Evolutionary conservation across 768 basidiomycete genomes (phyloP), one percentile per base, ranked within the genome.

Genomic region (Scleroderma bovista): DNA sequence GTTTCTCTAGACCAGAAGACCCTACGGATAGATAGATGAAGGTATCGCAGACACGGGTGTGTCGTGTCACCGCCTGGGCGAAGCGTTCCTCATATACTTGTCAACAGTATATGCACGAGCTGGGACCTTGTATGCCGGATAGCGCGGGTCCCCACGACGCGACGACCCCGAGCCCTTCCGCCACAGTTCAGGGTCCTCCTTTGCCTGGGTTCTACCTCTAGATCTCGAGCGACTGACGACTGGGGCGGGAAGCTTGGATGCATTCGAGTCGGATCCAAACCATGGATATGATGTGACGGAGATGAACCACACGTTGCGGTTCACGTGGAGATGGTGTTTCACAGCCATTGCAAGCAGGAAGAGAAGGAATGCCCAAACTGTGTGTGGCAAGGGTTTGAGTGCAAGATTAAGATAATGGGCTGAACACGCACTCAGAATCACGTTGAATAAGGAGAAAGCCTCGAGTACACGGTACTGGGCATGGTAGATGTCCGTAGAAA

Each of bases 391-490:
- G 49, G 48, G 34, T 26, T 56, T 29, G 26, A 29, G 26, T 9
- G 26, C 56, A 59, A 43, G 48, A 44, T 29, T 23, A 22, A 20
- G 44, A 44, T 42, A 24, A 19, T 11, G 31, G 29, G 19, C 20
- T 26, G 17, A 32, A 20, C 6, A 72, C 84, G 51, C 66, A 84
- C 88, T 70, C 4, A 92, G 75, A 38, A 76, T 73, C 44, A 84
- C 80, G 58, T 90, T 91, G 65, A 92, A 80, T 48, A 91, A 68
- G 6, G 89, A 80, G 67, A 91, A 91, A 16, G 84, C 79, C 65
- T 83, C 86, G 51, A 92, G 72, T 17, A 90, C 88, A 24, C 83
- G 81, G 64, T 90, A 91, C 73, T 90, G 89, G n/a, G 88, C 88
- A 56, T 89, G 89, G 64, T 85, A 92, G 52, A 86, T 86, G 58